Percentiles rank a stretch among this genome's conserved stretches.
phyloP scores from a whole-genome alignment of 768 basidiomycete genomes.

The Atractiella rhizophila region DNA sequence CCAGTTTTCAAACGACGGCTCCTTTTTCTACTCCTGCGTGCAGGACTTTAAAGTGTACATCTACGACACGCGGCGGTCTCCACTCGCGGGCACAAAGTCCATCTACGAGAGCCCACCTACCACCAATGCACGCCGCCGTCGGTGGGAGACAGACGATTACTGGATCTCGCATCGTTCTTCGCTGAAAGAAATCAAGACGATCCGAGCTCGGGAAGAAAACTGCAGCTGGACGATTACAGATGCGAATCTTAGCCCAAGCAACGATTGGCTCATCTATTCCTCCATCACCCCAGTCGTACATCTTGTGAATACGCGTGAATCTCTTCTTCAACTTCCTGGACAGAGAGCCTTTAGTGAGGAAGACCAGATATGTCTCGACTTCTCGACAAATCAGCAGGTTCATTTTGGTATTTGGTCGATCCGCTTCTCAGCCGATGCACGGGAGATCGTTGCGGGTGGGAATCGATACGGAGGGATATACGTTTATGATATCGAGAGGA shows the following conservation, averaged over 20 bases:
- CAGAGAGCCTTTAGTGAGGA: slow-evolving; percentile 21
- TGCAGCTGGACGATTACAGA: slow-evolving; percentile 73
- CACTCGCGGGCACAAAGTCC: slow-evolving; percentile 7
- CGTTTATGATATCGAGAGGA: slow-evolving; percentile 70
- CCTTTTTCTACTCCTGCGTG: slow-evolving; percentile 49
- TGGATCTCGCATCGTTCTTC: slow-evolving; percentile 29
- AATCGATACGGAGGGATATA: slow-evolving; percentile 19
- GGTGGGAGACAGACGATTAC: slow-evolving; percentile 13
- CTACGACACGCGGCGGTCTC: slow-evolving; percentile 34
- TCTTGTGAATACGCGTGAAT: slow-evolving; percentile 16
- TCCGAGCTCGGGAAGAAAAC: slow-evolving; percentile 7
- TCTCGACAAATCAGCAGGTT: slow-evolving; percentile 24
- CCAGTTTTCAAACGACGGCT: slow-evolving; percentile 43
- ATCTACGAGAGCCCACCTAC: slow-evolving; percentile 2
- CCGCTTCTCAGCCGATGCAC: slow-evolving; percentile 84
- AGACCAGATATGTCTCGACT: slow-evolving; percentile 38
- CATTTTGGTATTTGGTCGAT: slow-evolving; percentile 71
- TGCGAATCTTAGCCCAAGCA: slow-evolving; percentile 19
- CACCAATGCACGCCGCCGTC: slow-evolving; percentile 8
- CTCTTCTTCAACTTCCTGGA: slow-evolving; percentile 19
- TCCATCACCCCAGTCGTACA: slow-evolving; percentile 33
- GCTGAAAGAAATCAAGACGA: slow-evolving; percentile 28
- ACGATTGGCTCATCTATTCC: slow-evolving; percentile 55
- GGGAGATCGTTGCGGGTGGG: slow-evolving; percentile 81
- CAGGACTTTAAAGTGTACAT: slow-evolving; percentile 70